Percentiles rank a stretch among this genome's conserved stretches.
These are phyloP conservation scores for Claviceps pazoutovae DNA, from an alignment of 2,329 filamentous ascomycete genomes.

Conservation along the genomic window DNA sequence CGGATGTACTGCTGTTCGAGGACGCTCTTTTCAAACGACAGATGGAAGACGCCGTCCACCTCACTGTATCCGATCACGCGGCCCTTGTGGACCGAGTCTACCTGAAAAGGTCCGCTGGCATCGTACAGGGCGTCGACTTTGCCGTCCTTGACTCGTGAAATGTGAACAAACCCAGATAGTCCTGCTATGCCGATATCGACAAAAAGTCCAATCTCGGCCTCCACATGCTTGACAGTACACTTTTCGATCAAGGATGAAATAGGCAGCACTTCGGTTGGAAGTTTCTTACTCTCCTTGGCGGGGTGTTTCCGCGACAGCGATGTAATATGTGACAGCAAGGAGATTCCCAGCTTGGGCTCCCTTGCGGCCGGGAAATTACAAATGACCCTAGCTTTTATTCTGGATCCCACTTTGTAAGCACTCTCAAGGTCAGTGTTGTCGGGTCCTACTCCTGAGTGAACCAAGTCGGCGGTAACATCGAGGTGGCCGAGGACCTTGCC, in stretches of 20 bases:
- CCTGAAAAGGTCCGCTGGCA: constrained; percentile 61
- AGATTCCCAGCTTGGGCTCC: constrained; percentile 73
- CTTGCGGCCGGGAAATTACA: constrained; percentile 74
- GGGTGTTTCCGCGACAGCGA: constrained; percentile 39
- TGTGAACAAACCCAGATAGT: constrained; percentile 80
- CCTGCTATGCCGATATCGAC: constrained; percentile 50
- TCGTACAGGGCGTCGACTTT: constrained; percentile 76
- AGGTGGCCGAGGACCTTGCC: constrained; percentile 89
- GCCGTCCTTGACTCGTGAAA: constrained; percentile 80
- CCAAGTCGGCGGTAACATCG: constrained; percentile 77
- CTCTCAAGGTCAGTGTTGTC: constrained; percentile 56
- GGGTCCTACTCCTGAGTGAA: constrained; percentile 71
- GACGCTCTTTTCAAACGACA: constrained; percentile 71
- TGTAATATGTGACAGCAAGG: constrained; percentile 71
- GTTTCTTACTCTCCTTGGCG: constrained; percentile 23
- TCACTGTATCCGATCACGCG: constrained; percentile 78
- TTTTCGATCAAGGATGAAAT: constrained; percentile 65
- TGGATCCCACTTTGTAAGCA: constrained; percentile 71
- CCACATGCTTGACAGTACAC: constrained; percentile 67
- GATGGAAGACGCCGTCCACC: constrained; percentile 69
- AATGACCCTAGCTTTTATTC: constrained; percentile 73
- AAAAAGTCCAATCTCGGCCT: constrained; percentile 69
- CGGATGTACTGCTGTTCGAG: constrained; percentile 81
- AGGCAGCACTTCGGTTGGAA: constrained; percentile 46
- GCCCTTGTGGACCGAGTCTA: constrained; percentile 65